Evolutionary conservation across 2,329 filamentous ascomycete genomes (phyloP).

Genomic region (Stromatinia cepivora): DNA sequence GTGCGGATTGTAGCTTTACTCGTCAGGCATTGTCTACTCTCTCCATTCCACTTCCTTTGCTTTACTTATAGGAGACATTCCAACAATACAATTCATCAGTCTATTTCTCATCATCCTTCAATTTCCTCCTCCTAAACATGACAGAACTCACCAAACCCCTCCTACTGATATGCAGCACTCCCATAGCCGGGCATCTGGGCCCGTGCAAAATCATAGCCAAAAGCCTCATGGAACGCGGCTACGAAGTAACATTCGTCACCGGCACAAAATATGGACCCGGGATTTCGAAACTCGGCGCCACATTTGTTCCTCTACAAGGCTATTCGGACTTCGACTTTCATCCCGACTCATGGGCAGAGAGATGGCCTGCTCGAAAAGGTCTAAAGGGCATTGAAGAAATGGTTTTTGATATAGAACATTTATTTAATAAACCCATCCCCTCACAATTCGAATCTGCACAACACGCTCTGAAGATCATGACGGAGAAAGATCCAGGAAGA

Average conservation of each 20-base stretch:
- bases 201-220: slow-evolving; percentile 26
- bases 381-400: neutral
- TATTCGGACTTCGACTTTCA: slow-evolving; percentile 29
- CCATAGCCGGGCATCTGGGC: slow-evolving; percentile 26
- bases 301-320: slow-evolving; percentile 40
- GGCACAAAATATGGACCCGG: slow-evolving; percentile 42
- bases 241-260: slow-evolving; percentile 46
- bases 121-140: neutral
- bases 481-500: slow-evolving; percentile 4
- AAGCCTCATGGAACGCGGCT: slow-evolving; percentile 42
- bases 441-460: neutral
- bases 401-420: neutral
- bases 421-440: neutral
- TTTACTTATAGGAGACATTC: neutral
- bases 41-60: neutral
- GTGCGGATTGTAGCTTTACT: neutral
- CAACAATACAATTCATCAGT: neutral
- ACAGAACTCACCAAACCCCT: neutral
- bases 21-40: too few relatives aligned
- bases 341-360: neutral
- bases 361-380: neutral
- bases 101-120: too few relatives aligned
- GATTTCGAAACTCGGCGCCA: slow-evolving; percentile 44
- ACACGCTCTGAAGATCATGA: neutral
- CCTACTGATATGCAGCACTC: slow-evolving; percentile 10